Conservation (phyloP, 1,284 basidiomycete species). For the Cryptococcus sp. region DNA sequence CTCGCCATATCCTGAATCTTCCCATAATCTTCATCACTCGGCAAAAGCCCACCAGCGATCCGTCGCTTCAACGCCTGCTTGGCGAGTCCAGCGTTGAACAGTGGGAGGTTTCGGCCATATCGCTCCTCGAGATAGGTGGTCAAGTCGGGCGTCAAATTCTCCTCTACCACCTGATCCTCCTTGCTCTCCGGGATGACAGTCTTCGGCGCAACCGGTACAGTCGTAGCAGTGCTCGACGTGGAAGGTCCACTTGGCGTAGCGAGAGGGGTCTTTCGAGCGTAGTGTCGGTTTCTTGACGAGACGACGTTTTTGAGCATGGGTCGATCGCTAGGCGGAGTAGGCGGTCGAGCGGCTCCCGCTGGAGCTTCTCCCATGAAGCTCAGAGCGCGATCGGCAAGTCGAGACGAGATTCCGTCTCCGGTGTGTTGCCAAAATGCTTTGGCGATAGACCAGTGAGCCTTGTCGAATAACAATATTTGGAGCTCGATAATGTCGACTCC, state of each 20-base stretch:
- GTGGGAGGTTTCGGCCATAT: slow-evolving; percentile 86
- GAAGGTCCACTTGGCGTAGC: slow-evolving; percentile 7
- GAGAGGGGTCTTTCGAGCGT: slow-evolving; percentile 18
- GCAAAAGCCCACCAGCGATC: slow-evolving; percentile 79
- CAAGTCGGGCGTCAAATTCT: slow-evolving; percentile 49
- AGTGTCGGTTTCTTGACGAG: slow-evolving; percentile 44
- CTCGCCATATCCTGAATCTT: slow-evolving; percentile 34
- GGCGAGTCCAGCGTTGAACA: slow-evolving; percentile 65
- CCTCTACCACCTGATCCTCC: slow-evolving; percentile 33
- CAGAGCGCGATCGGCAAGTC: slow-evolving; percentile 77
- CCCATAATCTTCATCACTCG: slow-evolving; percentile 51
- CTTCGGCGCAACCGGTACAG: slow-evolving; percentile 9
- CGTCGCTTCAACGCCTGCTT: slow-evolving; percentile 81
- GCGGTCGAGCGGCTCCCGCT: slow-evolving; percentile 22
- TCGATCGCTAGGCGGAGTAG: slow-evolving; percentile 12
- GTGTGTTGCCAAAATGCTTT: slow-evolving; percentile 97
- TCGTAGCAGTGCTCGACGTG: slow-evolving; percentile 12
- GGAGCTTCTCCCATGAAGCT: slow-evolving; percentile 55
- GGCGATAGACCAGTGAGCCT: slow-evolving; percentile 60
- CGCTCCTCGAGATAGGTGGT: slow-evolving; percentile 76
- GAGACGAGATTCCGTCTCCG: slow-evolving; percentile 82
- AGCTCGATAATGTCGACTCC: slow-evolving; percentile 54
- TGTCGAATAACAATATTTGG: slow-evolving; percentile 75
- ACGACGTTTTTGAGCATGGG: slow-evolving; percentile 14
- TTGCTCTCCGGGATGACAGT: slow-evolving; percentile 8